Percentiles rank a stretch among this genome's conserved stretches.
Evolutionary conservation across 768 basidiomycete genomes (phyloP).

Genomic region (Kwoniella newhampshirensis): DNA sequence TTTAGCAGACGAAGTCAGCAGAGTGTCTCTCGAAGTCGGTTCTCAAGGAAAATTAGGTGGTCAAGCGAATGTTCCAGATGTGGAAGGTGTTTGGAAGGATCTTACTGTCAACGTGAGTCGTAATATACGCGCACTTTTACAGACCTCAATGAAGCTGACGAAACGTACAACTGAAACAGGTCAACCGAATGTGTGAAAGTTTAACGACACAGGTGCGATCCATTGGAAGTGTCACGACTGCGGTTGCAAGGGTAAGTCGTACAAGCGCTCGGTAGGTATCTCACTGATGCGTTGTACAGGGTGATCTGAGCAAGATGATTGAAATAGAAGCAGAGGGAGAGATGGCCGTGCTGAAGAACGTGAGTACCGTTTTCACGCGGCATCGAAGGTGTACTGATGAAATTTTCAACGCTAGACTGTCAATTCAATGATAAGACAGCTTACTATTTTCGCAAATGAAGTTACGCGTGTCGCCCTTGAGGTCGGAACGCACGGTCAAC

Average conservation of each 20-base stretch:
- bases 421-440: constrained; percentile 53
- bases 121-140: background rate
- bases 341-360: constrained; percentile 62
- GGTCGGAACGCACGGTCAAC: constrained; percentile 52
- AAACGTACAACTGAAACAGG: constrained; percentile 30
- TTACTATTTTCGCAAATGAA: constrained; percentile 51
- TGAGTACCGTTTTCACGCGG: constrained; percentile 17
- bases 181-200: constrained; percentile 56
- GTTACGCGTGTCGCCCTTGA: constrained; percentile 54
- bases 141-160: constrained; percentile 20
- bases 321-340: constrained; percentile 88
- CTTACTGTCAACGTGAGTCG: constrained; percentile 51
- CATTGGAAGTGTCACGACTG: constrained; percentile 55
- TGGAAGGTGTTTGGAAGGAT: constrained; percentile 88
- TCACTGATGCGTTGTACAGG: constrained; percentile 26
- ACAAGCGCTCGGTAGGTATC: background rate
- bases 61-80: constrained; percentile 86
- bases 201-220: constrained; percentile 56
- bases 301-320: constrained; percentile 63
- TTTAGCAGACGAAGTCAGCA: constrained; percentile 87
- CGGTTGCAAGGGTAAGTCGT: constrained; percentile 52
- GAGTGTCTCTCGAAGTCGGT: constrained; percentile 62
- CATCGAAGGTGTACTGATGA: background rate
- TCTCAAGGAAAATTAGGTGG: constrained; percentile 77
- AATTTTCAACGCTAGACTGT: constrained; percentile 37